phyloP scores from a whole-genome alignment of 2,329 filamentous ascomycete species.

The Talaromyces sp. region DNA sequence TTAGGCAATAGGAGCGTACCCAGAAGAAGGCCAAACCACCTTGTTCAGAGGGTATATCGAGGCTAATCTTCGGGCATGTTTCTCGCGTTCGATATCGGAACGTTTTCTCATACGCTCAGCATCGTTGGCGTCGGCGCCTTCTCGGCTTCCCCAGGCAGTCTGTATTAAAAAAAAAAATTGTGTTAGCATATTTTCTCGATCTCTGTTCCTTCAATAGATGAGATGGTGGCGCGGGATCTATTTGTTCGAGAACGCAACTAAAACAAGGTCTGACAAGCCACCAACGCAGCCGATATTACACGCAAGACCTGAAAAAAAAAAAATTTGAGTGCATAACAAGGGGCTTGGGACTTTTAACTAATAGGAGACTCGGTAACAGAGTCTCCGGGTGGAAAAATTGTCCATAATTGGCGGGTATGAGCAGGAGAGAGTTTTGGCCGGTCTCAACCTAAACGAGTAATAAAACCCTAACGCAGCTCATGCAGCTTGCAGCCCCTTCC shows the following conservation, averaged over 20 bases:
- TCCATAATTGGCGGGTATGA: conserved; percentile 15
- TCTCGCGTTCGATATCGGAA: conserved; percentile 35
- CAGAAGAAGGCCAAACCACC: conserved; percentile 7
- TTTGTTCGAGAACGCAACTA: background rate
- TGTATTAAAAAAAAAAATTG: conserved; percentile 36
- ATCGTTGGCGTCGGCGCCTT: conserved; percentile 84
- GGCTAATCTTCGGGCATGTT: conserved; percentile 3
- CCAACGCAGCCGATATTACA: background rate
- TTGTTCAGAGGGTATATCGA: conserved; percentile 14
- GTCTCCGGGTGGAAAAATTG: conserved; percentile 19
- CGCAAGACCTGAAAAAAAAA: background rate
- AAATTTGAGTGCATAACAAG: background rate
- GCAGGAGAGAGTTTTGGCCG: background rate
- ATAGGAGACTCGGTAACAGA: background rate
- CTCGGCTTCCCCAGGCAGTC: conserved; percentile 95
- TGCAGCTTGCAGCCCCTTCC: background rate
- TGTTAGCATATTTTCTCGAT: background rate
- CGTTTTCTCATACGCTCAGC: conserved; percentile 60
- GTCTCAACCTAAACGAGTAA: conserved; percentile 1
- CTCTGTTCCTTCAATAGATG: background rate
- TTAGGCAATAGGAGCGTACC: conserved; percentile 6
- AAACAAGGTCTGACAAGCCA: background rate
- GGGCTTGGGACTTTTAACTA: background rate
- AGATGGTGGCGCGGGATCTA: background rate
- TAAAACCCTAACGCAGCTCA: conserved; percentile 8